Evolutionary conservation across 108 stramenopile genomes (phyloP), one percentile per base, ranked within the genome.

Genomic region (Skeletonema grethae): DNA sequence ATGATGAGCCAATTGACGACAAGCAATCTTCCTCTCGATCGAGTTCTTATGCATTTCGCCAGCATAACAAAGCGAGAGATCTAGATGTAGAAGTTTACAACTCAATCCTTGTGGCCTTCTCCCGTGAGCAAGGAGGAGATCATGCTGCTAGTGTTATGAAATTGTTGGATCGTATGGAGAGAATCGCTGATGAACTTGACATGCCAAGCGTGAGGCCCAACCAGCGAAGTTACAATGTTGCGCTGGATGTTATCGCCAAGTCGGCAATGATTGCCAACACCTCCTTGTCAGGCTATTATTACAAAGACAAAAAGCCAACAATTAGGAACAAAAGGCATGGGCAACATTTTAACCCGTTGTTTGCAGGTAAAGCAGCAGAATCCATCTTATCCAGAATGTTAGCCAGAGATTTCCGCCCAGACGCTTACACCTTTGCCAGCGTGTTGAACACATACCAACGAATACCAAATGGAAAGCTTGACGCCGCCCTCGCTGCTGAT

Each of bases 81-180:
- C 69, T 80, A 38, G 79, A 80, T 41, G 79, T 70, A n/a, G 79
- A 80, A 53, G 79, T 80, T 18, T 80, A 80, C 73, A 80, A 80
- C 55, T 73, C 64, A 50, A 67, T 65, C 43, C 71, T 72, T 43
- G 65, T 72, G 11, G 70, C 66, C 13, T 67, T 48, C 56, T 57
- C 53, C 8, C 72, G 69, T 18, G 79, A 80, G 39, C 53, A 50
- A 39, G 58, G 16, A 15, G 68, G 55, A 36, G 79, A 80, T 64
- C 79, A 80, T 31, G 67, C 79, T 5, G 73, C 72, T 39, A 61
- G 82, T 24, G 76, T 73, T 1, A 72, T 87, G 61, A 36, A 15
- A 29, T 82, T 92, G 16, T 59, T 92, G 29, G 69, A 79, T 56
- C 83, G 85, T 16, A 92, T 92, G 90, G 78, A 88, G 67, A 30